These are phyloP conservation scores for Leishmania mexicana DNA, from an alignment of 208 protist genomes.

Conservation along the genomic window DNA sequence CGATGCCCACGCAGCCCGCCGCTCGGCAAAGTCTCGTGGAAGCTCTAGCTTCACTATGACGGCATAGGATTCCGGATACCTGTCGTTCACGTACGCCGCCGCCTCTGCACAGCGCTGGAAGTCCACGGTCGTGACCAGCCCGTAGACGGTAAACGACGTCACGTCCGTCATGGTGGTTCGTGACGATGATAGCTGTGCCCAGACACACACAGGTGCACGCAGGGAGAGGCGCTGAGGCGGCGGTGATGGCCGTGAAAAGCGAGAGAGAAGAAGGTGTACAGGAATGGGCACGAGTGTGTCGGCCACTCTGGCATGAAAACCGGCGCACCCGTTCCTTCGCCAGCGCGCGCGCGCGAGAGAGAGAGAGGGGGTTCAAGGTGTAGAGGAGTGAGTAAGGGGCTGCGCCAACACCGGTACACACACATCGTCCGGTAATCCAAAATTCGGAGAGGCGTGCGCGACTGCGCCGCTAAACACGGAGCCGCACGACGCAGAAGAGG, in stretches of 20 bases:
- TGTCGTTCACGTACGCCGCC: conserved; percentile 62
- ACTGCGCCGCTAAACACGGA: background rate
- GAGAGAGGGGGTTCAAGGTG: background rate
- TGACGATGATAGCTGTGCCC: background rate
- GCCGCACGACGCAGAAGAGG: background rate
- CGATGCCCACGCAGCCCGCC: conserved; percentile 31
- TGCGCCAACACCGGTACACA: background rate
- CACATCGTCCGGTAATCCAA: background rate
- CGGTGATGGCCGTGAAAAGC: background rate
- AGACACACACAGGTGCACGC: background rate
- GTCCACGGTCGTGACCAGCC: conserved; percentile 46
- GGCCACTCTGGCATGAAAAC: background rate
- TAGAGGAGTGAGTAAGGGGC: background rate
- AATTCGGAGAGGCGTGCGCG: background rate
- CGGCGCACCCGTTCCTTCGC: background rate
- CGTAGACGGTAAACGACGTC: conserved; percentile 55
- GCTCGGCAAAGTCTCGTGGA: conserved; percentile 66
- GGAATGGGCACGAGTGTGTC: background rate
- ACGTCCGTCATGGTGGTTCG: background rate
- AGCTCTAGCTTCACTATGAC: conserved; percentile 59
- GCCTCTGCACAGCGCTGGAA: conserved; percentile 85
- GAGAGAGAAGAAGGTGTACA: background rate
- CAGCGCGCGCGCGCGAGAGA: background rate
- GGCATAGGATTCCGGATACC: conserved; percentile 52
- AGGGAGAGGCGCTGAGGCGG: background rate